Evolutionary conservation across 179 eudicot species (phyloP).

Genomic region (Actinidia arguta): DNA sequence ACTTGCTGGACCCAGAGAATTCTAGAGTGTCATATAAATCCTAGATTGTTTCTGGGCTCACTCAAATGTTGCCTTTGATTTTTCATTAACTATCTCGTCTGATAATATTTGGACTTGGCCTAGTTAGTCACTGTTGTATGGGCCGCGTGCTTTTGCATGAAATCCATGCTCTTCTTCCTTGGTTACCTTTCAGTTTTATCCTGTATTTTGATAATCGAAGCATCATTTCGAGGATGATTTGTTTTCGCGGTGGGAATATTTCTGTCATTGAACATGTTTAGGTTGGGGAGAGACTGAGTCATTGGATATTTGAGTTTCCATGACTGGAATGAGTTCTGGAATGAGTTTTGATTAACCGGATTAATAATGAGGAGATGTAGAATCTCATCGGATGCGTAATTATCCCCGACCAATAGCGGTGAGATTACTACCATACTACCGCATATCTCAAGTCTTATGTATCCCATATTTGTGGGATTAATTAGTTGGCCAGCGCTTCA

Average conservation of each 20-base stretch:
- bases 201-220: neutral
- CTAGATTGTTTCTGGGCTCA: constrained; percentile 5
- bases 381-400: too few relatives aligned
- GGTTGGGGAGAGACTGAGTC: neutral
- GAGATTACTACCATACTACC: too few relatives aligned
- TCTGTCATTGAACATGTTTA: neutral
- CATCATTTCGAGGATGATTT: neutral
- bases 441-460: too few relatives aligned
- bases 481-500: too few relatives aligned
- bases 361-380: too few relatives aligned
- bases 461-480: too few relatives aligned
- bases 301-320: neutral
- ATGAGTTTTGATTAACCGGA: too few relatives aligned
- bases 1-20: neutral
- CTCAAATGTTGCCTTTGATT: constrained; percentile 4
- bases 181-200: neutral
- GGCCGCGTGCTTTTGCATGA: constrained; percentile 1
- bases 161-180: neutral
- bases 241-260: too few relatives aligned
- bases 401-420: too few relatives aligned
- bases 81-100: neutral
- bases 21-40: constrained; percentile 6
- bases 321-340: neutral
- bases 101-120: constrained; percentile 13
- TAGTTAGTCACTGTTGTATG: constrained; percentile 12